Conservation (phyloP, 495 filamentous ascomycete genomes). For the Hyaloscypha variabilis region DNA sequence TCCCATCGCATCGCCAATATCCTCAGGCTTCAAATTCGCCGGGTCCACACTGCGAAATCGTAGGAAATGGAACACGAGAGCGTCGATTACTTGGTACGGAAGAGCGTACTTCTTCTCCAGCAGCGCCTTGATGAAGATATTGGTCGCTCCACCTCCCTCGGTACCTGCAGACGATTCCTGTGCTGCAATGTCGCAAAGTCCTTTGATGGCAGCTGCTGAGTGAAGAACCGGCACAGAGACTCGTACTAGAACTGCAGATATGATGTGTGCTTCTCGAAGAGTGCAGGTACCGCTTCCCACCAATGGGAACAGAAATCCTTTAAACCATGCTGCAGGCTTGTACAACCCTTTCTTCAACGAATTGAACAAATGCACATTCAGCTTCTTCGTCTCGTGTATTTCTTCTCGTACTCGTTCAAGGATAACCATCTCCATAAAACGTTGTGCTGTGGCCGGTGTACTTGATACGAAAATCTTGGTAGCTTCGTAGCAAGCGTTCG, state of each 20-base stretch:
- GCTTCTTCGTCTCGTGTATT: conserved; percentile 81
- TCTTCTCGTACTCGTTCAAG: conserved; percentile 89
- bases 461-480: conserved; percentile 87
- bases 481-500: conserved; percentile 82
- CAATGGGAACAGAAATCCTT: conserved; percentile 91
- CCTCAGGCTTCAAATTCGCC: conserved; percentile 39
- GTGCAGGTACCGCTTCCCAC: conserved; percentile 73
- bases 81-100: conserved; percentile 92
- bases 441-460: conserved; percentile 73
- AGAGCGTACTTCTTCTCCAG: conserved; percentile 97
- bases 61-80: conserved; percentile 94
- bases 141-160: conserved; percentile 81
- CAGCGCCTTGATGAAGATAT: conserved; percentile 88
- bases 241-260: conserved; percentile 78
- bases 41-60: conserved; percentile 70
- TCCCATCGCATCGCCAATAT: conserved; percentile 46
- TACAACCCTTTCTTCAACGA: conserved; percentile 90
- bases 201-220: conserved; percentile 87
- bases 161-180: conserved; percentile 72
- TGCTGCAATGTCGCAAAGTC: conserved; percentile 90
- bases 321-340: conserved; percentile 96
- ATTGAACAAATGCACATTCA: conserved; percentile 95
- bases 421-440: conserved; percentile 78
- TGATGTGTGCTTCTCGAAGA: conserved; percentile 86
- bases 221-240: conserved; percentile 85